Conservation (phyloP, 306 rosid genomes). For the Hippophae gyantsensis region DNA sequence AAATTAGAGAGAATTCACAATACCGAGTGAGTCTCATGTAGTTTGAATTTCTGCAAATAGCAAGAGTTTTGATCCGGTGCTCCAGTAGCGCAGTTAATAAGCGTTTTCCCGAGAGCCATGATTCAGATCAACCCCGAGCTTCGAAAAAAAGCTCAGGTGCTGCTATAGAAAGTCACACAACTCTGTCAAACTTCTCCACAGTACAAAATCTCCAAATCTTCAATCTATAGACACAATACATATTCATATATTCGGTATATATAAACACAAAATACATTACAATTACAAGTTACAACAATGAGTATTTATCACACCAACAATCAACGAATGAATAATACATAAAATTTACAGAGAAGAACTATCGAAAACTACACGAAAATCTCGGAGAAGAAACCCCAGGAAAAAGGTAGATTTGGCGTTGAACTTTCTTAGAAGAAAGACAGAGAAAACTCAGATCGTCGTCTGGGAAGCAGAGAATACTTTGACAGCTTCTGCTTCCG, state of each 20-base stretch:
- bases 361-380: too few species aligned
- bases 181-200: conserved; percentile 19
- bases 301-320: background rate
- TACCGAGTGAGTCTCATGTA: conserved; percentile 91
- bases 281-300: conserved; percentile 9
- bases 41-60: conserved; percentile 87
- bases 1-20: conserved; percentile 3
- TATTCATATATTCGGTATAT: background rate
- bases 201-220: conserved; percentile 21
- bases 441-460: too few species aligned
- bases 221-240: conserved; percentile 20
- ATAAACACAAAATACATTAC: conserved; percentile 5
- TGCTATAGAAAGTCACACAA: conserved; percentile 17
- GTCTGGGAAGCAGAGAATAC: too few species aligned
- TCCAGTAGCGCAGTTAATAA: conserved; percentile 18
- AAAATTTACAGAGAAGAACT: too few species aligned
- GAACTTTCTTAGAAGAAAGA: too few species aligned
- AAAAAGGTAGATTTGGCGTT: too few species aligned
- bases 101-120: conserved; percentile 48
- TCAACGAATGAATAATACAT: too few species aligned
- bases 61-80: conserved; percentile 33
- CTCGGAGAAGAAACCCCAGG: too few species aligned
- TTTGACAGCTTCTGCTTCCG: too few species aligned
- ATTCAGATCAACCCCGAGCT: conserved; percentile 46
- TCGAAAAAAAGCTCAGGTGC: conserved; percentile 30